Percentiles rank a stretch among this genome's conserved stretches.
These are phyloP conservation scores for Nigrograna mackinnonii DNA, from an alignment of 2,329 filamentous ascomycete genomes.

Conservation along the genomic window DNA sequence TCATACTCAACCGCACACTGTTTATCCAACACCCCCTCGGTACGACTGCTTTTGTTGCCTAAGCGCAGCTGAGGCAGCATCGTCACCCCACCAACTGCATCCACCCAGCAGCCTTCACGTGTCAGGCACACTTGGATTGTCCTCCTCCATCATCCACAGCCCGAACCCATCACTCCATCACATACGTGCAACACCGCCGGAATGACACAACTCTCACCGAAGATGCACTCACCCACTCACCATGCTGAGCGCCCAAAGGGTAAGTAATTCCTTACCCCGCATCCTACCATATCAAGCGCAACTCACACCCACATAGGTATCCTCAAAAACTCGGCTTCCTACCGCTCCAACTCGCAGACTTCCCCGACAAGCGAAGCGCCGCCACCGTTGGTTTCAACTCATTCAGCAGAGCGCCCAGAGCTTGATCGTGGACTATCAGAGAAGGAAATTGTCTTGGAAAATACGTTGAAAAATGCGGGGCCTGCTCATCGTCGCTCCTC, in stretches of 20 bases:
- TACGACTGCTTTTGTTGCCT: too few relatives aligned
- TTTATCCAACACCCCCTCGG: too few relatives aligned
- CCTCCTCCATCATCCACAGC: too few relatives aligned
- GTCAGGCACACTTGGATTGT: too few relatives aligned
- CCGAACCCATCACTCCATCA: too few relatives aligned
- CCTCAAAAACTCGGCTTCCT: constrained; percentile 81
- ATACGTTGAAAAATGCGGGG: constrained; percentile 93
- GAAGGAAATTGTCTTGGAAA: constrained; percentile 90
- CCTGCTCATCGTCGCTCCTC: constrained; percentile 78
- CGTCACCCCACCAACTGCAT: too few relatives aligned
- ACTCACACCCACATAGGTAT: too few relatives aligned
- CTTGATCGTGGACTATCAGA: constrained; percentile 63
- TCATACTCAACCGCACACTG: too few relatives aligned
- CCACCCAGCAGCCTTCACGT: too few relatives aligned
- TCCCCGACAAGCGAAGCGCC: constrained; percentile 48
- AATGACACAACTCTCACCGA: constrained; percentile 40
- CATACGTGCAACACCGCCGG: constrained; percentile 9
- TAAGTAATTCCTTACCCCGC: constrained; percentile 18
- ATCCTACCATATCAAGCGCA: too few relatives aligned
- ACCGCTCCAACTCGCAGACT: constrained; percentile 55
- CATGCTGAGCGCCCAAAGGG: constrained; percentile 50
- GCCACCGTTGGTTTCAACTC: constrained; percentile 32
- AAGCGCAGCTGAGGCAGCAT: too few relatives aligned
- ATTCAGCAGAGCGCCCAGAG: constrained; percentile 41
- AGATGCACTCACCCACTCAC: constrained; percentile 36